Evolutionary conservation across 2,329 filamentous ascomycete species (phyloP).

Genomic region (Byssoonygena ceratinophila): DNA sequence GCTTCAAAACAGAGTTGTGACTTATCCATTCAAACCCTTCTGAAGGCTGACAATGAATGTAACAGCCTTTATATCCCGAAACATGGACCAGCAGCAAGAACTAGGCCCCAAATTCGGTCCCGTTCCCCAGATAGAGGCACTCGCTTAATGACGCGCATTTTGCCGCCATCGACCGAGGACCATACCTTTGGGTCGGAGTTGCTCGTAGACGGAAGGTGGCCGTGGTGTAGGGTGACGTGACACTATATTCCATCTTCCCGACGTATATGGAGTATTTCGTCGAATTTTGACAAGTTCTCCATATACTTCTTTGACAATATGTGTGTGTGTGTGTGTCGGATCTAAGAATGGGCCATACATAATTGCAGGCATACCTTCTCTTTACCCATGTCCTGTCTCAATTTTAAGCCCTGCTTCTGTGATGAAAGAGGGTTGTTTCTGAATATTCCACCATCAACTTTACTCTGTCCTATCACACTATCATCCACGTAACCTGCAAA

Average conservation of each 20-base stretch:
- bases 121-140: background rate
- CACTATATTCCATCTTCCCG: background rate
- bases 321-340: background rate
- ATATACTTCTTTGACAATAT: too few relatives aligned
- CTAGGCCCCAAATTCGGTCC: background rate
- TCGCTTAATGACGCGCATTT: background rate
- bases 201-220: background rate
- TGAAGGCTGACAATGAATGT: background rate
- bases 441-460: background rate
- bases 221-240: background rate
- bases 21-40: background rate
- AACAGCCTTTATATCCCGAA: background rate
- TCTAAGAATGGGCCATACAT: background rate
- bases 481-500: background rate
- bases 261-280: too few relatives aligned
- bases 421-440: background rate
- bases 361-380: background rate
- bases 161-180: background rate
- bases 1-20: too few relatives aligned
- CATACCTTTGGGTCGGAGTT: background rate
- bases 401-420: background rate
- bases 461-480: background rate
- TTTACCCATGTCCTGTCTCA: background rate
- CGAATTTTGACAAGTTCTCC: too few relatives aligned
- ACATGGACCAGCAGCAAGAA: background rate